Evolutionary conservation across 495 filamentous ascomycete species (phyloP), one percentile per base, ranked within the genome.

Genomic region (Aspergillus asperescens): DNA sequence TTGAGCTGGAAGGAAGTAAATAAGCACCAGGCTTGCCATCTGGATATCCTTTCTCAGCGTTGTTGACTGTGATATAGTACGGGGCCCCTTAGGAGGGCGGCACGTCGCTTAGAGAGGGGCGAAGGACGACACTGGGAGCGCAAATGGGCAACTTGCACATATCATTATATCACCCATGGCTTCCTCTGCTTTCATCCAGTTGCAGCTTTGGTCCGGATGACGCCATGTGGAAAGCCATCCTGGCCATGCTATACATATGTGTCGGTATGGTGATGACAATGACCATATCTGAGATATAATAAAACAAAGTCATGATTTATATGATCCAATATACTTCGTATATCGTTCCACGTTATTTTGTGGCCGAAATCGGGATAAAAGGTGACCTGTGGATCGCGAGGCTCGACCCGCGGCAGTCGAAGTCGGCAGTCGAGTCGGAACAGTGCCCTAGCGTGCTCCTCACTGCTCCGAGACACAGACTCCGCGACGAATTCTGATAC

Each of bases 361-460:
- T n/a, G n/a, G n/a, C n/a, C n/a, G n/a, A n/a, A n/a, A n/a, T n/a
- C n/a, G n/a, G n/a, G n/a, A n/a, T n/a, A n/a, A n/a, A 43, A 47
- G n/a, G 42, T 54, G 42, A 42, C 42, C 51, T 42, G 51, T 42
- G 51, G 51, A 41, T 54, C 51, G 51, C 42, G 43, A 31, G 43
- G 34, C 31, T 44, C 20, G 20, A 46, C 29, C 50, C 50, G 18
- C 28, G 38, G 19, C 25, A 40, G 38, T 39, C 35, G 13, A 39
- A 39, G n/a, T n/a, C n/a, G n/a, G n/a, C n/a, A n/a, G n/a, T n/a
- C n/a, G n/a, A n/a, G n/a, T n/a, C n/a, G n/a, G n/a, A n/a, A n/a
- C n/a, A n/a, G n/a, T n/a, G n/a, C n/a, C n/a, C n/a, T n/a, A n/a
- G n/a, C n/a, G n/a, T n/a, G n/a, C n/a, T n/a, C n/a, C n/a, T n/a